A percentile compares a stretch with the other conserved stretches of the same genome.
phyloP scores from a whole-genome alignment of 805 yeast genomes.

The Lipomyces lipofer region DNA sequence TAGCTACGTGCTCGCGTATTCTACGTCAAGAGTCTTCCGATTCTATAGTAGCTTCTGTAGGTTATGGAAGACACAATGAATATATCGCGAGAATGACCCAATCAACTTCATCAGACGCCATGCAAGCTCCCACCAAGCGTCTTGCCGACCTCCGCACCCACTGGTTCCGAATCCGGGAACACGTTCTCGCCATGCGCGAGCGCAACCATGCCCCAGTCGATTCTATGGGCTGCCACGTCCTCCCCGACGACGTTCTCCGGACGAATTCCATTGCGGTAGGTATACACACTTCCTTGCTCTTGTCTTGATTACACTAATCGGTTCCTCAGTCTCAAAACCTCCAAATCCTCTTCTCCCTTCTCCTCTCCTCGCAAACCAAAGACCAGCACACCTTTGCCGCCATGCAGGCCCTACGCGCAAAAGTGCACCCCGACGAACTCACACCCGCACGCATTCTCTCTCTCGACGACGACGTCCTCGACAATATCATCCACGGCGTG shows the following conservation, averaged over 20 bases:
- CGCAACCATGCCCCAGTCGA: conserved; percentile 81
- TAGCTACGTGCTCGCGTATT: no score
- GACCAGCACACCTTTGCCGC: conserved; percentile 82
- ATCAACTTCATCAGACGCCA: neutral
- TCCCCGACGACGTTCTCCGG: conserved; percentile 41
- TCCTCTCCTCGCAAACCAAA: conserved; percentile 90
- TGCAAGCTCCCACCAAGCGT: neutral
- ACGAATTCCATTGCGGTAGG: conserved; percentile 24
- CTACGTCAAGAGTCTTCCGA: no score
- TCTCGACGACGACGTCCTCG: conserved; percentile 38
- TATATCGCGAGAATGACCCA: no score
- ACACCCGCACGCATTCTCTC: conserved; percentile 49
- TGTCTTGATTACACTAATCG: conserved; percentile 11
- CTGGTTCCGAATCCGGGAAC: conserved; percentile 19
- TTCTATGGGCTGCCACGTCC: conserved; percentile 75
- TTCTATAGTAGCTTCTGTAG: no score
- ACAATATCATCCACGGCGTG: conserved; percentile 67
- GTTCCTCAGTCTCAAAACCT: conserved; percentile 52
- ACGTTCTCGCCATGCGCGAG: conserved; percentile 55
- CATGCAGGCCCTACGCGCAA: conserved; percentile 58
- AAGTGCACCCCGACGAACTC: conserved; percentile 39
- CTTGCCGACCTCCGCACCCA: conserved; percentile 11
- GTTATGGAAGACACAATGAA: no score
- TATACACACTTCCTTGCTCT: neutral
- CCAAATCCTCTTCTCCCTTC: conserved; percentile 74